A percentile compares a stretch with the other conserved stretches of the same genome.
Conservation (phyloP, 805 yeast genomes). For the Candida nonsorbophila region DNA sequence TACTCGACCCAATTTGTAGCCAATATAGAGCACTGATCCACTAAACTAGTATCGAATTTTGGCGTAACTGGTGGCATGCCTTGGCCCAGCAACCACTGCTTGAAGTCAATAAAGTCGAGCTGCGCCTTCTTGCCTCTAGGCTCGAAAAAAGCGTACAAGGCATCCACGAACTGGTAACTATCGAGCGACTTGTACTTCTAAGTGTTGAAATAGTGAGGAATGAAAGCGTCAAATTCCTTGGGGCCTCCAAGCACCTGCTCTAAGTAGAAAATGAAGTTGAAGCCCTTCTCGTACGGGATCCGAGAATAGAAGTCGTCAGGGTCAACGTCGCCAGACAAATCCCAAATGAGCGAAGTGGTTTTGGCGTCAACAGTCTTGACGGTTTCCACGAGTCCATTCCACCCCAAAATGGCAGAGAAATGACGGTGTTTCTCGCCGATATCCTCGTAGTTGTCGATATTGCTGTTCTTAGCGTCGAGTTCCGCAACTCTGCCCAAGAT, state of each 20-base stretch:
- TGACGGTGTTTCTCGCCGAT: slow-evolving; percentile 29
- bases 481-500: slow-evolving; percentile 26
- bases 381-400: slow-evolving; percentile 21
- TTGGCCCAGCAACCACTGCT: slow-evolving; percentile 20
- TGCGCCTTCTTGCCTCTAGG: slow-evolving; percentile 13
- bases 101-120: slow-evolving; percentile 22
- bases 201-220: slow-evolving; percentile 21
- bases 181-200: slow-evolving; percentile 24
- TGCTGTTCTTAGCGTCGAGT: slow-evolving; percentile 14
- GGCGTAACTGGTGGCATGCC: slow-evolving; percentile 24
- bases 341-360: slow-evolving; percentile 19
- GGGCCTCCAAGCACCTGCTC: slow-evolving; percentile 20
- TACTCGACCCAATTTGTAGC: slow-evolving; percentile 17
- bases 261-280: slow-evolving; percentile 22
- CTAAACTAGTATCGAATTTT: slow-evolving; percentile 21
- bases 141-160: slow-evolving; percentile 19
- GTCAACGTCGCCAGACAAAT: slow-evolving; percentile 13
- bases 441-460: slow-evolving; percentile 10
- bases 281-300: slow-evolving; percentile 34
- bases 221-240: slow-evolving; percentile 21
- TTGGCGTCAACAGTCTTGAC: slow-evolving; percentile 15
- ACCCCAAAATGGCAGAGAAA: slow-evolving; percentile 26
- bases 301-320: slow-evolving; percentile 29
- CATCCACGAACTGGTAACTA: slow-evolving; percentile 19
- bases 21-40: slow-evolving; percentile 18